phyloP scores from a whole-genome alignment of 768 basidiomycete species.

The Trametopsis cervina region DNA sequence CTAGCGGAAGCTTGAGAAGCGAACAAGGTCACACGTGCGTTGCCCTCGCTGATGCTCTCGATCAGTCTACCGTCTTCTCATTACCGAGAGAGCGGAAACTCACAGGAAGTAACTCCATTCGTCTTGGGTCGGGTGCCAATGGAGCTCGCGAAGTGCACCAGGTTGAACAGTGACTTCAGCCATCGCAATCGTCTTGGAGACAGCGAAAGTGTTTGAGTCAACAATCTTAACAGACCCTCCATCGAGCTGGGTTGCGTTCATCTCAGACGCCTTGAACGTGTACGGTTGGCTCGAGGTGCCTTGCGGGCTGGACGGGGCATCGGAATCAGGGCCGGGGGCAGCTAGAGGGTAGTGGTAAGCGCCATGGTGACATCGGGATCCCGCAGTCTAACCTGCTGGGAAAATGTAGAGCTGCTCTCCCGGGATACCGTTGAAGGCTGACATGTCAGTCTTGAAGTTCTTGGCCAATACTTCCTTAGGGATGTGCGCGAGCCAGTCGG shows the following conservation, averaged over 20 bases:
- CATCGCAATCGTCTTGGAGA: conserved; percentile 44
- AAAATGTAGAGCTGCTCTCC: conserved; percentile 23
- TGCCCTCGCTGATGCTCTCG: conserved; percentile 35
- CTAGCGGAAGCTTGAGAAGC: conserved; percentile 43
- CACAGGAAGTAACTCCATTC: conserved; percentile 59
- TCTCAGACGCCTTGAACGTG: conserved; percentile 40
- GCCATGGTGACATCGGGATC: background rate
- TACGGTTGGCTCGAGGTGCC: conserved; percentile 40
- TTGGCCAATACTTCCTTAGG: conserved; percentile 32
- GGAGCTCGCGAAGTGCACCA: conserved; percentile 11
- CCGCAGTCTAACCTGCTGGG: conserved; percentile 16
- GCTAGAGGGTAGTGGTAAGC: background rate
- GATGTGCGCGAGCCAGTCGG: conserved; percentile 24
- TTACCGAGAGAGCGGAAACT: conserved; percentile 15
- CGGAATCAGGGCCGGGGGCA: conserved; percentile 25
- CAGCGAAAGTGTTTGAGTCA: conserved; percentile 44
- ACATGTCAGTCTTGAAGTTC: conserved; percentile 21
- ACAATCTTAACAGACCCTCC: conserved; percentile 36
- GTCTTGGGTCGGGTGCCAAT: conserved; percentile 64
- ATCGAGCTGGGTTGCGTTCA: conserved; percentile 34
- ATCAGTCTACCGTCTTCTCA: background rate
- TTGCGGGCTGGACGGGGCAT: conserved; percentile 32
- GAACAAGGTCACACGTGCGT: conserved; percentile 49
- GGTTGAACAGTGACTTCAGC: conserved; percentile 45
- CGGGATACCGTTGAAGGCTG: conserved; percentile 23